Evolutionary conservation across 331 rosid species (phyloP).

Genomic region (Stylosanthes scabra): DNA sequence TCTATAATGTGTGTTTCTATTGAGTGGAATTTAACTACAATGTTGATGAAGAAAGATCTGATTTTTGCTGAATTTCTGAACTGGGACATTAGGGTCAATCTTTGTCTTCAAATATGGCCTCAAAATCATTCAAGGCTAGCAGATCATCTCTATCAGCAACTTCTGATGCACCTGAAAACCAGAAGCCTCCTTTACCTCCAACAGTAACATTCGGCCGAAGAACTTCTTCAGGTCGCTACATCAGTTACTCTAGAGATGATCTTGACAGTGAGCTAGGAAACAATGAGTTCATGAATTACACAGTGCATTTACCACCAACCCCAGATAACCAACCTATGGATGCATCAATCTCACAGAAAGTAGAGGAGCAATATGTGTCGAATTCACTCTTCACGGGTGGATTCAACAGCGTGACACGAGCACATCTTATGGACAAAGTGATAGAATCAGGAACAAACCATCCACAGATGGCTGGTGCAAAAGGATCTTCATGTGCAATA

Average conservation of each 20-base stretch:
- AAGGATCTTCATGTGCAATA: conserved; percentile 80
- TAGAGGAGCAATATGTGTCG: conserved; percentile 75
- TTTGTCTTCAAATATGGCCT: conserved; percentile 49
- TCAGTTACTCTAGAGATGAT: conserved; percentile 63
- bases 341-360: conserved; percentile 57
- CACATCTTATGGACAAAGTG: conserved; percentile 82
- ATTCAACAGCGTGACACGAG: conserved; percentile 64
- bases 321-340: conserved; percentile 80
- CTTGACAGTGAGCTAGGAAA: conserved; percentile 62
- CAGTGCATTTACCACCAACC: conserved; percentile 68
- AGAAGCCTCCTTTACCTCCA: conserved; percentile 65
- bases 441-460: conserved; percentile 80
- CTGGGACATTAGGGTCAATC: conserved; percentile 31
- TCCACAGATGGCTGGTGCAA: conserved; percentile 94
- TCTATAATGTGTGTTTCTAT: neutral
- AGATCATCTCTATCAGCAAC: conserved; percentile 52
- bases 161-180: conserved; percentile 53
- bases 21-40: neutral
- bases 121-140: conserved; percentile 55
- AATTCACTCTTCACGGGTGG: conserved; percentile 79
- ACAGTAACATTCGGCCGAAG: conserved; percentile 68
- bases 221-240: conserved; percentile 61
- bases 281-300: conserved; percentile 56
- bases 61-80: conserved; percentile 24
- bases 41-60: conserved; percentile 36